Evolutionary conservation across 2,329 filamentous ascomycete genomes (phyloP).

Genomic region (Escovopsis sp.): DNA sequence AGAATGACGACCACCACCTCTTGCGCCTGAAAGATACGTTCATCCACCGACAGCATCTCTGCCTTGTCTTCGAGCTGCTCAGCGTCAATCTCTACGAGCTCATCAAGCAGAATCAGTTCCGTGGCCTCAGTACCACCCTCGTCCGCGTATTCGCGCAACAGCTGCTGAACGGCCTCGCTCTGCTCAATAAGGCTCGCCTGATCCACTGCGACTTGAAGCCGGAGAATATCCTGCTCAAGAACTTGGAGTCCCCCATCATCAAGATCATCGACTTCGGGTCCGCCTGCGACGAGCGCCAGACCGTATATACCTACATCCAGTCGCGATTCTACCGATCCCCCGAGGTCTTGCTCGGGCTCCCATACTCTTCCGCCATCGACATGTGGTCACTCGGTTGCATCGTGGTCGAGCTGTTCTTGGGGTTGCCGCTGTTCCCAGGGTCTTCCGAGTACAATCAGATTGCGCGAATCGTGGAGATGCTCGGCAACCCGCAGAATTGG

Average conservation of each 20-base stretch:
- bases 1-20: conserved; percentile 96
- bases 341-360: conserved; percentile 85
- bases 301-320: conserved; percentile 98
- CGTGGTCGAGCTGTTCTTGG: conserved; percentile 91
- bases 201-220: conserved; percentile 98
- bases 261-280: conserved; percentile 99
- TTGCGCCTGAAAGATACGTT: conserved; percentile 93
- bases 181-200: conserved; percentile 88
- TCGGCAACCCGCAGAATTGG: conserved; percentile 91
- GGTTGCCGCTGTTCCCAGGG: conserved; percentile 84
- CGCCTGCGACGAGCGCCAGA: conserved; percentile 94
- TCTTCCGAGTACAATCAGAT: conserved; percentile 99
- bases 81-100: conserved; percentile 97
- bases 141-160: conserved; percentile 97
- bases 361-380: conserved; percentile 96
- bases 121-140: conserved; percentile 87
- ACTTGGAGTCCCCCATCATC: conserved; percentile 96
- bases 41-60: conserved; percentile 93
- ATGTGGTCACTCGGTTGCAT: conserved; percentile 99
- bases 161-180: conserved; percentile 75
- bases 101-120: conserved; percentile 99
- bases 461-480: conserved; percentile 92
- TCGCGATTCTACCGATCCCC: conserved; percentile 96
- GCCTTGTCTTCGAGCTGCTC: conserved; percentile 86
- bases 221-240: conserved; percentile 94